Conservation (phyloP, 176 grass and related monocot genomes). For the Olyra latifolia region DNA sequence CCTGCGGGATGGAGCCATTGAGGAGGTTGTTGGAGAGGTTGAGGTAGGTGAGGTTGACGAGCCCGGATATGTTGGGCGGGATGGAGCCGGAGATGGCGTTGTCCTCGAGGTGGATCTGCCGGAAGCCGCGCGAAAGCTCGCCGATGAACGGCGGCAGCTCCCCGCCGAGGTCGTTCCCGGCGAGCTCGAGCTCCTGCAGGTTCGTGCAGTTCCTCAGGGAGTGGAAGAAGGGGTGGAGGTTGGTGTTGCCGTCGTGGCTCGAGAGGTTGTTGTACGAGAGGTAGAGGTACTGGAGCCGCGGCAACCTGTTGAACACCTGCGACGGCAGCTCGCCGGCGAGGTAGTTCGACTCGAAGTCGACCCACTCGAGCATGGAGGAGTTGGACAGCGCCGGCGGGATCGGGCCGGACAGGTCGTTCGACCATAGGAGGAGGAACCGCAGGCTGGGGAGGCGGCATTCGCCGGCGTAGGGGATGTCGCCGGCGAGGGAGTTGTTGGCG, state of each 20-base stretch:
- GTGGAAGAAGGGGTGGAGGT: conserved; percentile 64
- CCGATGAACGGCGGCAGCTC: conserved; percentile 41
- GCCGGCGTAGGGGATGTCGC: conserved; percentile 58
- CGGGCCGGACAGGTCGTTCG: conserved; percentile 51
- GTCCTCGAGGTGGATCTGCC: conserved; percentile 74
- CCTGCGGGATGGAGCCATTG: conserved; percentile 73
- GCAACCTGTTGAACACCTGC: conserved; percentile 59
- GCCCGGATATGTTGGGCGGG: conserved; percentile 50
- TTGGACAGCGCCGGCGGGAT: conserved; percentile 65
- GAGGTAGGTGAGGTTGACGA: conserved; percentile 78
- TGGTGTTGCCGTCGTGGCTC: conserved; percentile 49
- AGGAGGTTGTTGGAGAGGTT: conserved; percentile 50
- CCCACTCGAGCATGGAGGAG: conserved; percentile 67
- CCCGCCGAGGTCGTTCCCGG: conserved; percentile 64
- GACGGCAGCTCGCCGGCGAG: conserved; percentile 58
- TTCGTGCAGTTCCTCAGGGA: conserved; percentile 68
- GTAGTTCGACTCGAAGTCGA: conserved; percentile 72
- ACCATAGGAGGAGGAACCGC: conserved; percentile 73
- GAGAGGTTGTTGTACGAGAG: conserved; percentile 88
- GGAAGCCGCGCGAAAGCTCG: conserved; percentile 43
- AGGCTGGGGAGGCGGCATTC: conserved; percentile 53
- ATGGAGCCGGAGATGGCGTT: conserved; percentile 69
- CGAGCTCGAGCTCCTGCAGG: conserved; percentile 75
- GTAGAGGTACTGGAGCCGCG: conserved; percentile 62
- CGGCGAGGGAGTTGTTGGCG: conserved; percentile 68